Base-by-base conservation (phyloP, 495 filamentous ascomycete species). In the Barbatosphaeria neglecta region DNA sequence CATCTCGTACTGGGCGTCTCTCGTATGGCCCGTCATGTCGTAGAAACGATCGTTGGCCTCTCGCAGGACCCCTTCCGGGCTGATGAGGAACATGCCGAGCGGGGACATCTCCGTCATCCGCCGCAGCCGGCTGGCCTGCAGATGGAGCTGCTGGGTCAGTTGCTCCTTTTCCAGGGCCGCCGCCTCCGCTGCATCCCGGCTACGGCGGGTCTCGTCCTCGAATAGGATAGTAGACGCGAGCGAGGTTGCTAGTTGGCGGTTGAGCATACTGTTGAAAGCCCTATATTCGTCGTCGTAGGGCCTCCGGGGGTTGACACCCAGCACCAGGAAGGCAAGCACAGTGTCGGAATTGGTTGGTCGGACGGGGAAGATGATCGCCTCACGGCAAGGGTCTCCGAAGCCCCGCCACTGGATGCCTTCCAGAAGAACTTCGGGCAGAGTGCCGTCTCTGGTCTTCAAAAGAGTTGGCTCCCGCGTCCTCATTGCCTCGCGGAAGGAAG, bases 181-280 rank as follows among this genome's bases (percentile, higher is more conserved):
- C 4, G 76, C 61, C 44, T 68, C 67, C n/a, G 75, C 76, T 1
- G 74, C 77, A 41, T 64, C 61, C 46, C 73, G 62, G 16, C 76
- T 75, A 41, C 74, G 55, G 19, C 68, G 62, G 20, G 78, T 79
- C 53, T 81, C 77, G 47, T 80, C 76, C 53, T 79, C 77, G 46
- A 78, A 78, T 1, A 81, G 58, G 2, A 80, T 75, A 3, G 78
- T 74, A 2, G 74, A 76, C n/a, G 77, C 77, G 50, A 81, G 64
- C 1, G 74, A 74, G 4, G 77, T 80, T 6, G 72, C 71, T 22
- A 80, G 50, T 51, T 80, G 76, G 9, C 75, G 66, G 48, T 67
- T 74, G 1, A 81, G 59, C 37, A 81, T 64, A 50, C 75, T 69
- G n/a, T 77, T 63, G 49, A 78, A 81, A 1, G 77, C 60, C 44